Evolutionary conservation across 192 early-diverging fungal genomes (phyloP).

Genomic region (Backusella tuberculispora): DNA sequence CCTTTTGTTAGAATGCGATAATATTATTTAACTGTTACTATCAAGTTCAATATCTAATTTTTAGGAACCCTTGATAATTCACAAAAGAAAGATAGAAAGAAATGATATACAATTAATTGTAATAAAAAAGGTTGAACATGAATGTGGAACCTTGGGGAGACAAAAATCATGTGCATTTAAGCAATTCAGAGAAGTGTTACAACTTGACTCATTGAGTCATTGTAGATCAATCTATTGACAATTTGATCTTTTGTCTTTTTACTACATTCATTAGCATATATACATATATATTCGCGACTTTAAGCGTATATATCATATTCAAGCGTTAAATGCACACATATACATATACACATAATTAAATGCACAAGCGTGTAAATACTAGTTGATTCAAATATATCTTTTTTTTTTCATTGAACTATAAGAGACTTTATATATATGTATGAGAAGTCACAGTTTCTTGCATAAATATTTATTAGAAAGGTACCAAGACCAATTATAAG

Average conservation of each 20-base stretch:
- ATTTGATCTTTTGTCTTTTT: neutral
- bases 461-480: neutral
- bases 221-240: neutral
- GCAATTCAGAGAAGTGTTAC: neutral
- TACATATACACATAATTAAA: too few relatives aligned
- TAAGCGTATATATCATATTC: too few relatives aligned
- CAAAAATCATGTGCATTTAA: conserved; percentile 3
- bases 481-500: neutral
- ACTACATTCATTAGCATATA: neutral
- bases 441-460: neutral
- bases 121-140: neutral
- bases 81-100: neutral
- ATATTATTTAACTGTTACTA: too few relatives aligned
- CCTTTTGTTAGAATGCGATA: neutral
- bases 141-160: neutral
- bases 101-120: too few relatives aligned
- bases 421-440: neutral
- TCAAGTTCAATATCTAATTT: too few relatives aligned
- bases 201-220: neutral
- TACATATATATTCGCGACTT: too few relatives aligned
- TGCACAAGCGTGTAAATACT: too few relatives aligned
- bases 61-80: neutral
- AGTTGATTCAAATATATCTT: neutral
- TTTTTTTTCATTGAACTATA: neutral
- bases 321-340: too few relatives aligned